Evolutionary conservation across 768 basidiomycete species (phyloP), one percentile per base, ranked within the genome.

Genomic region (Pholiota conissans): DNA sequence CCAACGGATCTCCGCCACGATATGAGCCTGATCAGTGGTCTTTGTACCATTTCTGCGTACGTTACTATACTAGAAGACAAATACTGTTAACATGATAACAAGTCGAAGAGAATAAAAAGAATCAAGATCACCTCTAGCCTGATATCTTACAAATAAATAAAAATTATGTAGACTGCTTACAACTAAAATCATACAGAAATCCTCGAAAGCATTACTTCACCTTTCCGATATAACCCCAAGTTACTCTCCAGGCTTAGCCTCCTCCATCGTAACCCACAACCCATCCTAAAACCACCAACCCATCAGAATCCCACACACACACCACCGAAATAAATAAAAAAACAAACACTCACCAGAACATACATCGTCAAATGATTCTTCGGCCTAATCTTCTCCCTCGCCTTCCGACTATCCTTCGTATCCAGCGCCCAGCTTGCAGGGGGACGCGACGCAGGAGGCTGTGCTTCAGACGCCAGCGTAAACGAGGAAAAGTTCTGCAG

Each of bases 401-500:
- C 73, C 78, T 63, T 82, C 78, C 45, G 67, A 63, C 8, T 11
- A 45, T 45, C 76, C 77, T 1, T 66, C 66, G 4, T 65, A 68
- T 3, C 66, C 59, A 45, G 22, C 14, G 65, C 63, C 84, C 84
- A 85, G 10, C 70, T 69, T 0, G 69, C 60, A 0, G 84, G 84
- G 3, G 84, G 77, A 24, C 67, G 69, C 2, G 76, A 73, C 5
- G 59, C 68, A 8, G 74, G 67, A 4, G 79, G 74, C 49, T 82
- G 82, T 0, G 77, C 77, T 13, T 80, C 77, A 4, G 67, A 68
- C 2, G 76, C 80, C 20, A 84, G 73, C 2, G 68, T 62, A 37
- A 89, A 69, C 1, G 65, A 63, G 3, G 76, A 76, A 68, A 85
- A 86, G 9, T 67, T 66, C 65, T 89, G 87, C 5, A 88, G 67